A percentile compares a stretch with the other conserved stretches of the same genome.
Conservation (phyloP, 331 rosid species). For the Acacia pycnantha region DNA sequence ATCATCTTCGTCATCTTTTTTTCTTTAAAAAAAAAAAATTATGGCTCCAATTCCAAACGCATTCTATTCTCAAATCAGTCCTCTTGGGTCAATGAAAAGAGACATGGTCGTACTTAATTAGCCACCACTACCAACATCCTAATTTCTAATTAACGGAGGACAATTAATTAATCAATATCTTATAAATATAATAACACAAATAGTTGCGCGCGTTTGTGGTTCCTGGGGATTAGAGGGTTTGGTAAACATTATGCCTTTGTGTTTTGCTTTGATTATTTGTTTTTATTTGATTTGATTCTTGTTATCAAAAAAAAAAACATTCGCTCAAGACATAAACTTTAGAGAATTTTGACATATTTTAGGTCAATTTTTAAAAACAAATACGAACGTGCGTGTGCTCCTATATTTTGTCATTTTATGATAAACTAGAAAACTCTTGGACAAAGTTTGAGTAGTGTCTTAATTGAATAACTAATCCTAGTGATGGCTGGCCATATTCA, state of each 20-base stretch:
- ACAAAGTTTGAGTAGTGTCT: background rate
- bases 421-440: background rate
- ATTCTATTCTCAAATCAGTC: constrained; percentile 31
- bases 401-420: background rate
- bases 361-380: background rate
- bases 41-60: constrained; percentile 43
- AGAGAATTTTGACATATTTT: background rate
- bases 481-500: constrained; percentile 22
- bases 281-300: no score
- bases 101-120: constrained; percentile 32
- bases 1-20: constrained; percentile 41
- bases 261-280: no score
- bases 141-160: background rate
- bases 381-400: background rate
- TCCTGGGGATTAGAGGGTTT: constrained; percentile 24
- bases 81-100: constrained; percentile 54
- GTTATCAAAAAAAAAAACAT: no score
- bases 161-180: background rate
- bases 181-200: background rate
- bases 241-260: constrained; percentile 31
- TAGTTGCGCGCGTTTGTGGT: background rate
- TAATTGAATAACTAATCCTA: background rate
- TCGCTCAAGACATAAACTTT: background rate
- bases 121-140: constrained; percentile 32
- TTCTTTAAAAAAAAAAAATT: background rate